Base-by-base conservation (phyloP, 2,329 filamentous ascomycete species). In the Juglanconis sp. region DNA sequence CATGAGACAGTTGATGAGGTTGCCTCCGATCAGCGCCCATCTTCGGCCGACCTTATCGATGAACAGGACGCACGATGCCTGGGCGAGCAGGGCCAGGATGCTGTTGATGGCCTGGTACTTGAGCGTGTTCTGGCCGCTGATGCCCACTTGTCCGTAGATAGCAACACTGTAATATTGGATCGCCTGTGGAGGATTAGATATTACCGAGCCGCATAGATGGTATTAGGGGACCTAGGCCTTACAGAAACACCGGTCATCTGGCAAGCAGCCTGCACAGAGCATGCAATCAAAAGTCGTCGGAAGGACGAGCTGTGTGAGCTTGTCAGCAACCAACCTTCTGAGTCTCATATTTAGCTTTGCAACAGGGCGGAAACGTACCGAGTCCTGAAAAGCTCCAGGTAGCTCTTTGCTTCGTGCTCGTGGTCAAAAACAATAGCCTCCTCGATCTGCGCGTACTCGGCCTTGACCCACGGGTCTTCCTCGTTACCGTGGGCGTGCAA, bases 101-200 rank as follows among this genome's bases (percentile, higher is more conserved):
- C 83, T 87, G 63, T 87, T 90, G 68, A 92, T 91, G 57, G 87
- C 88, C 71, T 92, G 89, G 71, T 92, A 92, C 65, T 87, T 85
- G 46, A 92, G 80, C 0, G 90, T 86, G 34, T 89, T 81, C 55
- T 84, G 77, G 30, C 82, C 81, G 0, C 74, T 71, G 65, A 92
- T 91, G 34, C 89, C 88, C 65, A 91, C 90, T 69, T 89, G 82
- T 1, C 73, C 75, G 72, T 89, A 91, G 65, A 91, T 90, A 3
- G 69, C 72, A 17, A 88, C 82, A 0, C 85, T 87, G 73, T 88
- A 92, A 73, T 92, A 92, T 70, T 92, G 89, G 65, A 92, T 91
- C 1, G 87, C 87, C 1, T 56, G 8, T 24, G 36, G 8, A 17
- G 11, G 32, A 11, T 17, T 6, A 56, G 46, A 34, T 49, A 13